Evolutionary conservation across 345 rosid species (phyloP).

Genomic region (Rhodomyrtus tomentosa): DNA sequence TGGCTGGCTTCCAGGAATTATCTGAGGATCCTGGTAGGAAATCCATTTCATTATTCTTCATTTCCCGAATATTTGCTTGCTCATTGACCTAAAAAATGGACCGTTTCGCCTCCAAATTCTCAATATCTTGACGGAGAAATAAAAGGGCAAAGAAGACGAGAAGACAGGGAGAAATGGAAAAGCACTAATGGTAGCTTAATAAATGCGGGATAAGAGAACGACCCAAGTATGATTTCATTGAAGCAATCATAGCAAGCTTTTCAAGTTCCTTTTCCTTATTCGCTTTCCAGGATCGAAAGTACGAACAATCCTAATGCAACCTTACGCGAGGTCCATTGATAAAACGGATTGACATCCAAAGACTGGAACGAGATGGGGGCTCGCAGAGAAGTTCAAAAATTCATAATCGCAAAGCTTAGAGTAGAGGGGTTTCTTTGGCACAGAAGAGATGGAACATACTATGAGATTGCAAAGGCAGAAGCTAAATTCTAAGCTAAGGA

Average conservation of each 20-base stretch:
- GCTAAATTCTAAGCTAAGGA: constrained; percentile 28
- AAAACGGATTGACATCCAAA: background rate
- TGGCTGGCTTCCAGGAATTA: constrained; percentile 53
- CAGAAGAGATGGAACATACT: background rate
- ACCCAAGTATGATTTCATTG: background rate
- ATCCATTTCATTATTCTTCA: constrained; percentile 19
- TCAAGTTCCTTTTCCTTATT: background rate
- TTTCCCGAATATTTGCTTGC: background rate
- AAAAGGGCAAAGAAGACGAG: background rate
- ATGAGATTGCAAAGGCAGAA: background rate
- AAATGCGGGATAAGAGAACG: background rate
- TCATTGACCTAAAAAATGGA: background rate
- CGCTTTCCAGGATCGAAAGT: background rate
- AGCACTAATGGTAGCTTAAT: background rate
- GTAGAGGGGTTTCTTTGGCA: background rate
- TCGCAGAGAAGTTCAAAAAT: constrained; percentile 8
- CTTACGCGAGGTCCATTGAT: background rate
- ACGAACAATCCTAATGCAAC: background rate
- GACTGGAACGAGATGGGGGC: constrained; percentile 10
- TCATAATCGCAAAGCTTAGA: background rate
- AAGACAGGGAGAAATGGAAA: background rate
- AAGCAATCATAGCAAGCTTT: background rate
- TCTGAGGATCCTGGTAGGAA: constrained; percentile 22
- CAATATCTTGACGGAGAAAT: background rate
- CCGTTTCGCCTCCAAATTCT: background rate